A percentile compares a stretch with the other conserved stretches of the same genome.
Conservation (phyloP, 2,329 filamentous ascomycete genomes). For the Microdochium paspali region DNA sequence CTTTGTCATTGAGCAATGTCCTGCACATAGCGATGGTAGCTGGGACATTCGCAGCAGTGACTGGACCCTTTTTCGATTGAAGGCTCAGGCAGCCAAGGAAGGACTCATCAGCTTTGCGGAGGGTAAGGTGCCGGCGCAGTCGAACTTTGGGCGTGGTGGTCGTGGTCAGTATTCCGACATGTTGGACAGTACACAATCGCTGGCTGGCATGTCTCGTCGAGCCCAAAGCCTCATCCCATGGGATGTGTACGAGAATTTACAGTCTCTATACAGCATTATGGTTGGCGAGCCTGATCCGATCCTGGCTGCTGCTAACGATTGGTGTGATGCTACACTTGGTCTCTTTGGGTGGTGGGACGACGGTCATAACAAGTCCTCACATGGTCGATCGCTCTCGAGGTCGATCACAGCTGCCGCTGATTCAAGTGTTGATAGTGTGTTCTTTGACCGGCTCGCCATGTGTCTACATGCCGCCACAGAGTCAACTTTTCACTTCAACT, state of each 20-base stretch:
- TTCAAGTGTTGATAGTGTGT: constrained; percentile 47
- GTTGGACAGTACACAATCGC: constrained; percentile 33
- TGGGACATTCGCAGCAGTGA: constrained; percentile 79
- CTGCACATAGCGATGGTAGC: constrained; percentile 51
- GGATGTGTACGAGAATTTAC: constrained; percentile 80
- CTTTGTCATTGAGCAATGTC: constrained; percentile 63
- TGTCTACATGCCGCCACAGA: constrained; percentile 61
- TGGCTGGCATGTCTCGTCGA: constrained; percentile 61
- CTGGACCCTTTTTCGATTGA: constrained; percentile 76
- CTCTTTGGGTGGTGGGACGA: constrained; percentile 92
- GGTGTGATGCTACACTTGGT: constrained; percentile 80
- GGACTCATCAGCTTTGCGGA: constrained; percentile 73
- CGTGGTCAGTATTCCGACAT: constrained; percentile 7
- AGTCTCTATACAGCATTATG: constrained; percentile 70
- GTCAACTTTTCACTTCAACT: constrained; percentile 69
- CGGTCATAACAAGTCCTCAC: constrained; percentile 34
- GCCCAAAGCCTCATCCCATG: constrained; percentile 83
- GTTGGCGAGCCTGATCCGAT: constrained; percentile 70
- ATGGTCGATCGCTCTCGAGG: constrained; percentile 15
- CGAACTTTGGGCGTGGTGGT: background rate
- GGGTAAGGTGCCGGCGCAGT: constrained; percentile 45
- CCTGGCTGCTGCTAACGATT: constrained; percentile 71
- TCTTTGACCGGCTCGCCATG: constrained; percentile 62
- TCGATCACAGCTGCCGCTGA: background rate
- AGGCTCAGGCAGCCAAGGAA: constrained; percentile 58